Evolutionary conservation across 805 yeast species (phyloP), one percentile per base, ranked within the genome.

Genomic region (Yamadazyma tumulicola): DNA sequence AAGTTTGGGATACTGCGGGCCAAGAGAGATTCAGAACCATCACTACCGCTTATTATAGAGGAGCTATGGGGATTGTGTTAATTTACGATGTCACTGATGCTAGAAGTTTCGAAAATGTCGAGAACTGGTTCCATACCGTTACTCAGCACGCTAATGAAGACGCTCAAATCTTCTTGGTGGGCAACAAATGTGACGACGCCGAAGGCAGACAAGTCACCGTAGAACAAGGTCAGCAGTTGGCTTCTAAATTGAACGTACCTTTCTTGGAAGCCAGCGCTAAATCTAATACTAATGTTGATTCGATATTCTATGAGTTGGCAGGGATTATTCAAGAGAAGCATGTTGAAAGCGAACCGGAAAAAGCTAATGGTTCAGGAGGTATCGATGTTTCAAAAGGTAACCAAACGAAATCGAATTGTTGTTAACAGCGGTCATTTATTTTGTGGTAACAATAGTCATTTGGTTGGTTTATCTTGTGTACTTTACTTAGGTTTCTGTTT

Each of bases 1-100:
- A 93, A 62, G 85, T 91, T 28, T 84, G 96, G 96, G 96, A 88
- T 59, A 88, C 96, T 26, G 96, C 96, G 1, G 96, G 96, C n/a
- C 96, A 88, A 66, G 96, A 88, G 60, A 74, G 96, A 54, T 88
- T 88, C 68, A 77, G 96, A 66, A 86, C 96, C 26, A 88, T 88
- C 65, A 89, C 93, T 31, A 83, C 93, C n/a, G 91, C 94, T 1
- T 85, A 85, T 62, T 85, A 85, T 63, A 77, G 94, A 61, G 94
- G 94, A 38, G 93, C 94, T 38, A 81, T 82, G 80, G 94, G 94
- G 44, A 84, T 85, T 51, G 80, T 84, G 32, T 72, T 85, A 52
- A 88, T 85, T 23, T 85, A 84, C 57, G 94, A 85, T 58, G 91
- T 84, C 31, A 79, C 88, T 13, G 93, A 85, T 55, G 91, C 89